Evolutionary conservation across 2,329 filamentous ascomycete species (phyloP), one percentile per base, ranked within the genome.

Genomic region (Truncatella angustata): DNA sequence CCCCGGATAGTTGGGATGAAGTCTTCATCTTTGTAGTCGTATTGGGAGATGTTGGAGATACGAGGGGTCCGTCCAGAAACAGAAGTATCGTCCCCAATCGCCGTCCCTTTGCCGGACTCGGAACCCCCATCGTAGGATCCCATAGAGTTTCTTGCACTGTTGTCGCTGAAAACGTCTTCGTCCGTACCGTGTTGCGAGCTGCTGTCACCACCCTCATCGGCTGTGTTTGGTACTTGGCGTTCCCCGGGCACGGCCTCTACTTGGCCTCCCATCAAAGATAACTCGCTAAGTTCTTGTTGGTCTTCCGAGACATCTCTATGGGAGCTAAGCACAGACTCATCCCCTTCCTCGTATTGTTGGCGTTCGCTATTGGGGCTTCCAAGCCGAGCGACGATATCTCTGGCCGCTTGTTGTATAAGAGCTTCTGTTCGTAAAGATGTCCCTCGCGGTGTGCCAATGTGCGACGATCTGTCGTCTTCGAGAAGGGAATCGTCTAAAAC

Each of bases 81-180:
- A 55, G 57, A 71, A 65, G 53, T 56, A 49, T 67, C 64, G 45
- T 71, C 67, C 5, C 54, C 54, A 32, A 62, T 57, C 28, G 58
- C 58, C 18, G 59, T 56, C 3, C 54, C 54, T 35, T 69, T 67
- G 52, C 58, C 58, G 1, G 54, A 59, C 53, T 64, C 70, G 58
- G 54, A 70, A 56, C 50, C 65, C 54, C 52, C 67, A 53, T 70
- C 69, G 53, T 79, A 70, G 1, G 80, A 84, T 2, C 78, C 79
- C 51, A 81, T 63, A 1, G 81, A 84, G 63, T 78, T 84, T 35
- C 80, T 76, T 1, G 75, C 76, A 64, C 75, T 85, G 67, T 72
- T 74, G 58, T 79, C 78, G 66, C 79, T 84, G 61, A 85, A 84
- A 16, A 84, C 76, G 47, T 83, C 80, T 58, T 82, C 78, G 20